phyloP scores from a whole-genome alignment of 441 rosid species.

The Biscutella laevigata region DNA sequence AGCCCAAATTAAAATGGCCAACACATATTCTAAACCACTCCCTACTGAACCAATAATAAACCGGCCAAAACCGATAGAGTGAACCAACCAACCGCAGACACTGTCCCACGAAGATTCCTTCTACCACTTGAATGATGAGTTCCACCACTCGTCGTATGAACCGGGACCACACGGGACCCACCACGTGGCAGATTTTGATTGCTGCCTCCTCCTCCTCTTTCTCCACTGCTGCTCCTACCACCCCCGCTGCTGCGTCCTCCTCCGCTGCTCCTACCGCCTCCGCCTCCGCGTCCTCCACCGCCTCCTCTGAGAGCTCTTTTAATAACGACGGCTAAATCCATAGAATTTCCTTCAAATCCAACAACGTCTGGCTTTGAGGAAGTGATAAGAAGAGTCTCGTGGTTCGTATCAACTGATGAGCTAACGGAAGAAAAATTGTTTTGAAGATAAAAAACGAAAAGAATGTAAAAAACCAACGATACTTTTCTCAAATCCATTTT shows the following conservation, averaged over 20 bases:
- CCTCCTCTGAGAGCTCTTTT: not conserved
- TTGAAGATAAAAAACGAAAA: constrained; percentile 4
- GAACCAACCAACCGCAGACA: constrained; percentile 11
- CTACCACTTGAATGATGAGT: constrained; percentile 11
- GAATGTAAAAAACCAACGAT: constrained; percentile 12
- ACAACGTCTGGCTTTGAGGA: not conserved
- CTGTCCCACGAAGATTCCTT: not conserved
- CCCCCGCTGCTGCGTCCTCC: not conserved
- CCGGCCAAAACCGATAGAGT: constrained; percentile 1
- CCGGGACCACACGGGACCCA: not conserved
- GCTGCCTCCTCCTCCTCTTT: not conserved
- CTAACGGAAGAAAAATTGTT: constrained; percentile 4
- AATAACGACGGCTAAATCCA: constrained; percentile 15
- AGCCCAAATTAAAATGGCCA: not conserved
- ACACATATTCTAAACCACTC: not conserved
- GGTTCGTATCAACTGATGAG: constrained; percentile 9
- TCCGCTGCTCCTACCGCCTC: constrained; percentile 2
- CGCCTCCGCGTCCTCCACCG: not conserved
- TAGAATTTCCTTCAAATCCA: constrained; percentile 6
- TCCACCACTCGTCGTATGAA: not conserved
- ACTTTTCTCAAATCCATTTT: constrained; percentile 14
- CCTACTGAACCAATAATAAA: not conserved
- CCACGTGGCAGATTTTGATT: not conserved
- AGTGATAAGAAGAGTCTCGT: constrained; percentile 1
- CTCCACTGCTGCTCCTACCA: no score